Evolutionary conservation across 768 basidiomycete species (phyloP).

Genomic region (Asterophora lycoperdoides): DNA sequence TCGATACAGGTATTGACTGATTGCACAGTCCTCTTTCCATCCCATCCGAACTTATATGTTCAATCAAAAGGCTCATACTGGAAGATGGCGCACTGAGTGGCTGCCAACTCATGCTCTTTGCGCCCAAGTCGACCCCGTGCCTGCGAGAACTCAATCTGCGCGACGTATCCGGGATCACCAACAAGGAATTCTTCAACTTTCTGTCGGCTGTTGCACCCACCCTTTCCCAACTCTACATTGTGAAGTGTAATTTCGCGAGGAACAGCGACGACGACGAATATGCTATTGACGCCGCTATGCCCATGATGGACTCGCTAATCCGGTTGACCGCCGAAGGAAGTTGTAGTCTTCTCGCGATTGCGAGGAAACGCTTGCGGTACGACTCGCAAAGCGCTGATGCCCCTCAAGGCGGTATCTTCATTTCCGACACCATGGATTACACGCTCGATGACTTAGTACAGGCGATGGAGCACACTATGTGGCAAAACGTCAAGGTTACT

Average conservation of each 20-base stretch:
- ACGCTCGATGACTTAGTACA: not conserved
- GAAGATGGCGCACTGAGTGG: not conserved
- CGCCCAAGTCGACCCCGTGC: not conserved
- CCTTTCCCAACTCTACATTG: not conserved
- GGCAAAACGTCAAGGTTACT: not conserved
- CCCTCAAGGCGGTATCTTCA: not conserved
- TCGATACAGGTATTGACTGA: not conserved
- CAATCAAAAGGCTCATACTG: not conserved
- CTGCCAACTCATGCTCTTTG: constrained; percentile 5
- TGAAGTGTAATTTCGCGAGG: not conserved
- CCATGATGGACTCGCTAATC: not conserved
- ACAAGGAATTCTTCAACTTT: constrained; percentile 1
- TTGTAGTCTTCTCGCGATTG: not conserved
- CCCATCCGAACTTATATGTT: not conserved
- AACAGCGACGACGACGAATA: not conserved
- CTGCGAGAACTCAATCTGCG: not conserved
- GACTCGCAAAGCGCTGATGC: not conserved
- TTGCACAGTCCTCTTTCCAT: not conserved
- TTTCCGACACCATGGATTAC: not conserved
- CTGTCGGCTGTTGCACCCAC: constrained; percentile 4
- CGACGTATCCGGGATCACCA: not conserved
- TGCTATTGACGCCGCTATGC: constrained; percentile 6
- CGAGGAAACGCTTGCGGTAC: not conserved
- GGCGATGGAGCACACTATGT: constrained; percentile 1
- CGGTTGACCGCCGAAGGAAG: not conserved